phyloP scores from a whole-genome alignment of 2,329 filamentous ascomycete species.

The Fusarium graminum region DNA sequence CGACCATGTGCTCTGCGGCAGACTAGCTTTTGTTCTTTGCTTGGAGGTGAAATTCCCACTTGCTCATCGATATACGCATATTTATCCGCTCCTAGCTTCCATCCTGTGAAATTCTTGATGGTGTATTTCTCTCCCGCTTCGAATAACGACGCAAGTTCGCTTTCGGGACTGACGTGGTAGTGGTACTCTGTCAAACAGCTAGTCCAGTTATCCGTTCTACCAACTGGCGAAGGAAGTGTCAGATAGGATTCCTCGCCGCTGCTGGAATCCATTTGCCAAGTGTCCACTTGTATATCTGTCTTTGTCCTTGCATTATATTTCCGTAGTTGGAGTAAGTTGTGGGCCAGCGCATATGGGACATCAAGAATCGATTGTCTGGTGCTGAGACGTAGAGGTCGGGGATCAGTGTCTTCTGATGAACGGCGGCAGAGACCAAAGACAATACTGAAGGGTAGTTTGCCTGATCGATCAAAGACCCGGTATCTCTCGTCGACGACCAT shows the following conservation, averaged over 20 bases:
- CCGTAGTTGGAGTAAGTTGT: background rate
- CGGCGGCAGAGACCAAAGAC: background rate
- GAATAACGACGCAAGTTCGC: background rate
- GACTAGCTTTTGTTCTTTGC: background rate
- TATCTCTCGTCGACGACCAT: background rate
- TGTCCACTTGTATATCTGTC: background rate
- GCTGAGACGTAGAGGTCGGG: background rate
- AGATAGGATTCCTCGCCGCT: background rate
- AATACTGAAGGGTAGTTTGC: background rate
- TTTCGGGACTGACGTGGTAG: background rate
- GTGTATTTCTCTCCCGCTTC: background rate
- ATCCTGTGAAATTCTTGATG: background rate
- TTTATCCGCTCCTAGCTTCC: background rate
- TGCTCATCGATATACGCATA: background rate
- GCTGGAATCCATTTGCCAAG: background rate
- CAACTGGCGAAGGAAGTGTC: background rate
- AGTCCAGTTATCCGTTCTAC: background rate
- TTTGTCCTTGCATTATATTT: background rate
- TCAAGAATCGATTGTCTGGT: background rate
- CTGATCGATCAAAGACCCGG: background rate
- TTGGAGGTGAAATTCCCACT: background rate
- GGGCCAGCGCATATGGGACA: background rate
- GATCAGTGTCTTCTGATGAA: background rate
- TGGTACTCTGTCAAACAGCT: background rate
- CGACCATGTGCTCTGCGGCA: background rate